Percentiles rank a stretch among this genome's conserved stretches.
Evolutionary conservation across 2,329 filamentous ascomycete species (phyloP).

Genomic region (Torrubiella hemipterigena): DNA sequence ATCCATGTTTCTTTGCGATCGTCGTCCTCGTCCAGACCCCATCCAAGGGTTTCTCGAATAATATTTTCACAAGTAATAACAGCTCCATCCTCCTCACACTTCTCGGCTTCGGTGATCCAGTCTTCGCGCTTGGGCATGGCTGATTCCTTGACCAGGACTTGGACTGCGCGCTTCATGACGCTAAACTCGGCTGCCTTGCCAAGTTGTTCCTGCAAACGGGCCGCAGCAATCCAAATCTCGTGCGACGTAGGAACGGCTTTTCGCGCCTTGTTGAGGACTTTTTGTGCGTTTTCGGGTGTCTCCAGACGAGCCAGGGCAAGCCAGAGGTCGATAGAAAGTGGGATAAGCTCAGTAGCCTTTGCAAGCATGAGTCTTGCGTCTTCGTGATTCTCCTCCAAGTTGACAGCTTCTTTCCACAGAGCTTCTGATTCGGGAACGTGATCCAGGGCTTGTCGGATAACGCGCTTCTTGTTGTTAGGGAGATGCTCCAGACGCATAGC

Average conservation of each 20-base stretch:
- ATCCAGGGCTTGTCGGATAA: constrained; percentile 81
- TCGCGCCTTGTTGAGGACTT: constrained; percentile 88
- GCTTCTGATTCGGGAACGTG: constrained; percentile 89
- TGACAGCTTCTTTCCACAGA: constrained; percentile 97
- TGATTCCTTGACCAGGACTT: constrained; percentile 76
- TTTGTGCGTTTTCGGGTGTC: constrained; percentile 81
- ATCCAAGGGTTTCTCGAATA: constrained; percentile 84
- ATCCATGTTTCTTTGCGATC: constrained; percentile 94
- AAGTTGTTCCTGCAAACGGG: constrained; percentile 76
- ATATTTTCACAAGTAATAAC: constrained; percentile 80
- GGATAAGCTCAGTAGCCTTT: constrained; percentile 92
- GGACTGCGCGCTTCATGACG: constrained; percentile 89
- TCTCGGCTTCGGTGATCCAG: constrained; percentile 91
- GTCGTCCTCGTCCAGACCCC: constrained; percentile 88
- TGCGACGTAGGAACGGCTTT: constrained; percentile 88
- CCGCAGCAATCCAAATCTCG: constrained; percentile 95
- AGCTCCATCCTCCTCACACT: constrained; percentile 86
- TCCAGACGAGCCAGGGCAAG: constrained; percentile 84
- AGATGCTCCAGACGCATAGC: constrained; percentile 88
- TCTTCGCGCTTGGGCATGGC: constrained; percentile 97
- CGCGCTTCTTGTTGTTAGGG: constrained; percentile 75
- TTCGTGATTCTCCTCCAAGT: constrained; percentile 79
- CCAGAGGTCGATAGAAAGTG: constrained; percentile 89
- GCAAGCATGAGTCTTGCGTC: constrained; percentile 83
- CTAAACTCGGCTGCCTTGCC: constrained; percentile 71